phyloP scores from a whole-genome alignment of 345 rosid species.

The Populus ilicifolia region DNA sequence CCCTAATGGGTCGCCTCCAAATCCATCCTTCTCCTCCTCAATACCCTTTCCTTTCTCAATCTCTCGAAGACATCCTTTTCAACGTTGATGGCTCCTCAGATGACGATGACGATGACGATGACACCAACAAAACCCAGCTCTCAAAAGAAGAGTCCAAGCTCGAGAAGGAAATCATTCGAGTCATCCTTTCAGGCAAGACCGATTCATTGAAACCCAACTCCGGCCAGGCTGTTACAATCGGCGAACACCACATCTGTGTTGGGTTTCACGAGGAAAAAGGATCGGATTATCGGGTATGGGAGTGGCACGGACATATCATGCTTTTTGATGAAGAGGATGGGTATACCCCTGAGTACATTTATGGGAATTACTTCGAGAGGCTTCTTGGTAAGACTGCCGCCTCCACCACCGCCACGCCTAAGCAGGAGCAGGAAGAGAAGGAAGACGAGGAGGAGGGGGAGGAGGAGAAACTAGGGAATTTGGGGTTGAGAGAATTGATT shows the following conservation, averaged over 20 bases:
- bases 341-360: conserved; percentile 82
- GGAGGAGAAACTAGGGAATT: conserved; percentile 47
- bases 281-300: conserved; percentile 95
- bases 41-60: conserved; percentile 53
- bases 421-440: conserved; percentile 32
- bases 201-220: conserved; percentile 87
- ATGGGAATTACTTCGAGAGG: conserved; percentile 95
- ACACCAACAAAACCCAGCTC: conserved; percentile 37
- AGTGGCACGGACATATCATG: conserved; percentile 99
- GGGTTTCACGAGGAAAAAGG: conserved; percentile 78
- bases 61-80: conserved; percentile 78
- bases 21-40: conserved; percentile 45
- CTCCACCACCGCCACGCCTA: not conserved
- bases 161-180: conserved; percentile 72
- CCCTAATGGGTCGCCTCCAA: conserved; percentile 86
- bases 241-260: conserved; percentile 88
- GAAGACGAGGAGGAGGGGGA: conserved; percentile 25
- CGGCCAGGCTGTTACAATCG: conserved; percentile 81
- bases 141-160: conserved; percentile 76
- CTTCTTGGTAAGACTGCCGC: conserved; percentile 39
- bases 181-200: conserved; percentile 62
- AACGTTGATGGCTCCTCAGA: conserved; percentile 31
- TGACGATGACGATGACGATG: conserved; percentile 32
- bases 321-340: conserved; percentile 85
- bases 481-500: conserved; percentile 85